These are phyloP conservation scores for Penicillium expansum DNA, from an alignment of 2,329 filamentous ascomycete genomes.

Conservation along the genomic window DNA sequence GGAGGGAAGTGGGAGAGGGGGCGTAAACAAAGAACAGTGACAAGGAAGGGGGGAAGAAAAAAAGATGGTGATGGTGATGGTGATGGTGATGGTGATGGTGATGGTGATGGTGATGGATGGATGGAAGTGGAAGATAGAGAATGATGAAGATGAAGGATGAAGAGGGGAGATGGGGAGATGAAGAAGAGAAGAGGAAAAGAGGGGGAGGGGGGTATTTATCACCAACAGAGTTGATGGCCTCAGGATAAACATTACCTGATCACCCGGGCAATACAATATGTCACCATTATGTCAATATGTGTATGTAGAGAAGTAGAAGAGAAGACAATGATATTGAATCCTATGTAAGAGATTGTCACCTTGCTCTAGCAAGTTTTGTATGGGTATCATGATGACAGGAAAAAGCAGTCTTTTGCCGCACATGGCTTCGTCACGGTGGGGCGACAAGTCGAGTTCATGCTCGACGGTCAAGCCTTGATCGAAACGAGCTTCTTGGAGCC, in stretches of 20 bases:
- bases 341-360: slow-evolving; percentile 7
- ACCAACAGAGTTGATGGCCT: neutral
- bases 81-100: neutral
- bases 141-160: neutral
- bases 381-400: slow-evolving; percentile 7
- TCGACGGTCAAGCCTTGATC: slow-evolving; percentile 1
- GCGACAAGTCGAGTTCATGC: slow-evolving; percentile 6
- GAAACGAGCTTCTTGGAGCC: neutral
- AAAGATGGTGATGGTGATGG: neutral
- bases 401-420: slow-evolving; percentile 4
- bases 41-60: neutral
- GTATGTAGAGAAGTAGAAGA: neutral
- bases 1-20: neutral
- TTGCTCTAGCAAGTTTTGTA: slow-evolving; percentile 6
- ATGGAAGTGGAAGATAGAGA: neutral
- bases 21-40: neutral
- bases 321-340: slow-evolving; percentile 1
- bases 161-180: neutral
- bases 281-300: neutral
- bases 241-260: neutral
- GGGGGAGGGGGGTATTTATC: neutral
- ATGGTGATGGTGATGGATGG: neutral
- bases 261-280: neutral
- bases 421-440: neutral
- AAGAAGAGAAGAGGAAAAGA: slow-evolving; percentile 1